A percentile compares a stretch with the other conserved stretches of the same genome.
Evolutionary conservation across 441 rosid genomes (phyloP).

Genomic region (Gossypium gossypioides): DNA sequence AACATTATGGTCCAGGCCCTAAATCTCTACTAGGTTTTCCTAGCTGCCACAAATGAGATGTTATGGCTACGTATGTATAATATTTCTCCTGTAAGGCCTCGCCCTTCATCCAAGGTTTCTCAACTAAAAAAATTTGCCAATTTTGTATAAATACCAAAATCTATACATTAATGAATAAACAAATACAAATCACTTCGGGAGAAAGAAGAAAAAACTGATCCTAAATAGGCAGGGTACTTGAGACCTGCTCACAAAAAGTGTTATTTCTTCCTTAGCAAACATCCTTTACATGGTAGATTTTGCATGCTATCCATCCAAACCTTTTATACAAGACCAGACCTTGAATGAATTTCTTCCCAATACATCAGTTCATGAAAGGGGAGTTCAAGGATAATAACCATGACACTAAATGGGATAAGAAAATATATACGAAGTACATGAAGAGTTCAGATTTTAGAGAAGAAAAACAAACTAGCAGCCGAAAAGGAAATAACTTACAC

Average conservation of each 20-base stretch:
- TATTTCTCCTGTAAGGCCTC: neutral
- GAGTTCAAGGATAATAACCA: conserved; percentile 4
- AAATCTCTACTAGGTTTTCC: neutral
- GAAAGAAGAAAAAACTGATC: neutral
- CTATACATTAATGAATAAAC: neutral
- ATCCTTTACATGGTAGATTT: neutral
- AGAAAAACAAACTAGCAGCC: neutral
- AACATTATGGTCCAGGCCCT: neutral
- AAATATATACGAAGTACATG: neutral
- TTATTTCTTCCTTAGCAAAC: neutral
- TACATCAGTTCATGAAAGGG: neutral
- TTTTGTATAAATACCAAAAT: neutral
- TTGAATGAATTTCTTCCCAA: neutral
- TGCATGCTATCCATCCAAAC: neutral
- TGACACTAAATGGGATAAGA: neutral
- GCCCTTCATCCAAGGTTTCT: neutral
- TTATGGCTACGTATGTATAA: neutral
- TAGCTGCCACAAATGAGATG: neutral
- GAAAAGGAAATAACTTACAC: conserved; percentile 29
- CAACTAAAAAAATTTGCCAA: neutral
- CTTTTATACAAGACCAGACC: neutral
- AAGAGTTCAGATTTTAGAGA: neutral
- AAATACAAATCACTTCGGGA: neutral
- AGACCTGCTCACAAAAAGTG: neutral
- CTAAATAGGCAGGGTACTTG: neutral